Base-by-base conservation (phyloP, 2,329 filamentous ascomycete genomes). In the Tolypocladium paradoxum region DNA sequence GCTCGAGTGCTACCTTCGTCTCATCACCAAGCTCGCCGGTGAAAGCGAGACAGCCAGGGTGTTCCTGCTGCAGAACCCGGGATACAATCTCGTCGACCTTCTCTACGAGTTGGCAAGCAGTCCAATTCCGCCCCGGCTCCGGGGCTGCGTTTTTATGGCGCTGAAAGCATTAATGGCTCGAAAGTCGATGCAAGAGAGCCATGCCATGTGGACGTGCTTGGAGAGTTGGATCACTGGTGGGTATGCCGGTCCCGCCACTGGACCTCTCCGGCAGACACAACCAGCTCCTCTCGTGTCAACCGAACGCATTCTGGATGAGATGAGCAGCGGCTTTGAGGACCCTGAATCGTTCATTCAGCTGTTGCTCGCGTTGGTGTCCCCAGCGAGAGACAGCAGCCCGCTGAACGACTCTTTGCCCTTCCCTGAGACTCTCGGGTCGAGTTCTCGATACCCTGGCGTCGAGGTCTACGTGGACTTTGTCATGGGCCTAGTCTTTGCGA, bases 391-490 rank as follows among this genome's bases (percentile, higher is more conserved):
- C 43, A 76, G 82, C 48, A 76, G 75, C 38, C 76, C 79, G 0
- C 73, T 91, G 9, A 85, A 86, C 57, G 87, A 97, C 64, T 77
- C 76, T 1, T 73, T 99, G 4, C 86, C 92, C 0, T 99, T 96
- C 63, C 89, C 92, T 0, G 91, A 96, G 67, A 84, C 81, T 40
- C 76, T 99, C 9, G 91, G 92, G 5, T 82, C 84, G 18, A 79
- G 83, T 12, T 87, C 85, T 61, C 84, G 93, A 51, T 74, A 75
- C 61, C 83, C 90, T 16, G 93, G 95, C 2, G 90, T 99, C 56
- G 91, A 96, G 55, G 83, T 88, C 2, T 99, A 96, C 62, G 78
- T 97, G 53, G 95, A 99, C 69, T 96, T 93, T 65, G 84, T 90
- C 22, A 72, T 97, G 57, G 90, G 89, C 18, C 80, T 85, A 53